These are phyloP conservation scores for Bruguiera sexangula DNA, from an alignment of 345 rosid genomes.

Conservation along the genomic window DNA sequence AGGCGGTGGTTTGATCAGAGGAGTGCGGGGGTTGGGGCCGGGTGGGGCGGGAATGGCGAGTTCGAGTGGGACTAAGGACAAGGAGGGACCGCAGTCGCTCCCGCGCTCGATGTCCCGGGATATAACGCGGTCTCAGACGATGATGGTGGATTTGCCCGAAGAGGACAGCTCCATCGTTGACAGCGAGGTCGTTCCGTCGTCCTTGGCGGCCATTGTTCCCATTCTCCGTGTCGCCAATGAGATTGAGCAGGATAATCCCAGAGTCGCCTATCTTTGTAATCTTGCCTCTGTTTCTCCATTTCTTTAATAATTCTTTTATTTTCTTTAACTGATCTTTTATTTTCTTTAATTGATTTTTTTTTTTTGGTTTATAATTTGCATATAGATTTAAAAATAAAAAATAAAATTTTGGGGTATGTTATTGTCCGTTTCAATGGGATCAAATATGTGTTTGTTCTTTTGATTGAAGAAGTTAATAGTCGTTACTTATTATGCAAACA, in stretches of 20 bases:
- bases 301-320: background rate
- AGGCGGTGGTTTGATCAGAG: background rate
- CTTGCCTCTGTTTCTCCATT: background rate
- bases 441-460: too few species aligned
- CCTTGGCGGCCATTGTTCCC: constrained; percentile 58
- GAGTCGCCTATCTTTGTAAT: constrained; percentile 92
- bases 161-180: constrained; percentile 52
- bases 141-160: constrained; percentile 44
- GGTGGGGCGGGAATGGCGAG: constrained; percentile 51
- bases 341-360: background rate
- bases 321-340: background rate
- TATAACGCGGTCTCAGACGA: constrained; percentile 48
- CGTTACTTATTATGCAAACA: too few species aligned
- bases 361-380: too few species aligned
- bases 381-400: too few species aligned
- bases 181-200: constrained; percentile 91
- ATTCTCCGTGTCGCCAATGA: constrained; percentile 96
- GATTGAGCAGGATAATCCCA: constrained; percentile 54
- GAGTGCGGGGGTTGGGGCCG: too few species aligned
- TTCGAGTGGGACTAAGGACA: constrained; percentile 62
- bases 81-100: constrained; percentile 18
- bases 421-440: too few species aligned
- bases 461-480: too few species aligned
- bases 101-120: constrained; percentile 39
- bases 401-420: too few species aligned